Evolutionary conservation across 2,329 filamentous ascomycete genomes (phyloP).

Genomic region (Sphaceloma murrayae): DNA sequence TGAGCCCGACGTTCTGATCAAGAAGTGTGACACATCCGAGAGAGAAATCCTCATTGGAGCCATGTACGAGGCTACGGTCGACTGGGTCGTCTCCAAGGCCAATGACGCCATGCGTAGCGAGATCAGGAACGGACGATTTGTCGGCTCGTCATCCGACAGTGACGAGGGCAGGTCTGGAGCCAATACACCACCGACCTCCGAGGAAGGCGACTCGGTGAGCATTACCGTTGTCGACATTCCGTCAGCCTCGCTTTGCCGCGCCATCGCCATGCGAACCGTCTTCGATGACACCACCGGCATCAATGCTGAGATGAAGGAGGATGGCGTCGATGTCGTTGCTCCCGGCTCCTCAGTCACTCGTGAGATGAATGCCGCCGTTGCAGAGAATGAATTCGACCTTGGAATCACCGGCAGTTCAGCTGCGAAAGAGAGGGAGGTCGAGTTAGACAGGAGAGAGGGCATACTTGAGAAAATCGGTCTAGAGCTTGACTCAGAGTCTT

Average conservation of each 20-base stretch:
- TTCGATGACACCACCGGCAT: constrained; percentile 92
- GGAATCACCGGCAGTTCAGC: constrained; percentile 60
- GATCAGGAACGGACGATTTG: constrained; percentile 56
- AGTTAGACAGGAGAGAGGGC: constrained; percentile 70
- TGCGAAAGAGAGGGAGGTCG: constrained; percentile 63
- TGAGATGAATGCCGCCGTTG: constrained; percentile 76
- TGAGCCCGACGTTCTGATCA: constrained; percentile 70
- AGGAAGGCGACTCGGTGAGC: constrained; percentile 76
- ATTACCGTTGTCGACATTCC: constrained; percentile 85
- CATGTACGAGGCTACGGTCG: constrained; percentile 86
- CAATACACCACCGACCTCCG: constrained; percentile 56
- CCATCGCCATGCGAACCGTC: constrained; percentile 75
- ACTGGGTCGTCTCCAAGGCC: constrained; percentile 85
- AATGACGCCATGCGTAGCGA: constrained; percentile 76
- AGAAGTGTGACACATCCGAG: constrained; percentile 74
- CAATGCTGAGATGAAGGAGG: constrained; percentile 94
- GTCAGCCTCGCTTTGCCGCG: constrained; percentile 69
- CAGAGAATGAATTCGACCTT: constrained; percentile 67
- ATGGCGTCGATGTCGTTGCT: constrained; percentile 67
- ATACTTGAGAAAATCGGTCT: constrained; percentile 77
- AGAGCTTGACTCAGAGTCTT: constrained; percentile 73
- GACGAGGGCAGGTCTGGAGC: constrained; percentile 41
- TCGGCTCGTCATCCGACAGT: constrained; percentile 58
- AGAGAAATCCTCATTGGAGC: constrained; percentile 72
- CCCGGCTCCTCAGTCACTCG: constrained; percentile 73